Evolutionary conservation across 2,329 filamentous ascomycete genomes (phyloP).

Genomic region (Penicillium oxalicum): DNA sequence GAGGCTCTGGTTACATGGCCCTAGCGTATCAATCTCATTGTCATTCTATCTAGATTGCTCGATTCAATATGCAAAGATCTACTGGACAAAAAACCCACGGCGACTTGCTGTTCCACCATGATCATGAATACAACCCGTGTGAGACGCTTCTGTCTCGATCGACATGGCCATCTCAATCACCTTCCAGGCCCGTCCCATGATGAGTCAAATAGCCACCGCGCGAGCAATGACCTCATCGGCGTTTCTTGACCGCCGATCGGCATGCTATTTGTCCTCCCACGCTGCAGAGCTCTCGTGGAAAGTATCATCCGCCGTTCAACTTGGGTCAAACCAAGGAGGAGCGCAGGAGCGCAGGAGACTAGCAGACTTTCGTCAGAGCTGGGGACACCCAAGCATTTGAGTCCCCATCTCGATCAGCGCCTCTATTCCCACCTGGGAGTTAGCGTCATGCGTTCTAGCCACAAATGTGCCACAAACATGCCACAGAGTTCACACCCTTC

Average conservation of each 20-base stretch:
- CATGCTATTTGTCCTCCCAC: too few species aligned
- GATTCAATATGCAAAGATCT: too few species aligned
- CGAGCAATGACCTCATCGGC: constrained; percentile 13
- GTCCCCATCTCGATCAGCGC: neutral
- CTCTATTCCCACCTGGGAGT: constrained; percentile 10
- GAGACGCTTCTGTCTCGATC: neutral
- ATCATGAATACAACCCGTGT: too few species aligned
- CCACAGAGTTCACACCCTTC: neutral
- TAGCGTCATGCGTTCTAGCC: constrained; percentile 10
- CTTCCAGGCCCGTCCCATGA: neutral
- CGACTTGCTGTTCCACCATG: too few species aligned
- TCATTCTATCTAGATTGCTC: too few species aligned
- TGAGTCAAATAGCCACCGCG: constrained; percentile 1
- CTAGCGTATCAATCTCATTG: too few species aligned
- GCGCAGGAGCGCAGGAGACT: neutral
- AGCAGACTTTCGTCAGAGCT: neutral
- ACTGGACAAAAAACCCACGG: too few species aligned
- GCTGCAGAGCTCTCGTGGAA: too few species aligned
- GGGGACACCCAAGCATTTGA: neutral
- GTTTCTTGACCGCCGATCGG: constrained; percentile 6
- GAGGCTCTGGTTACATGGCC: too few species aligned
- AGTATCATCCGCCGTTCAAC: neutral
- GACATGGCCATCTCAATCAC: neutral
- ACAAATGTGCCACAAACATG: constrained; percentile 7
- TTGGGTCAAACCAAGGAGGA: too few species aligned